These are phyloP conservation scores for Inosperma sp. DNA, from an alignment of 768 basidiomycete species.

Conservation along the genomic window DNA sequence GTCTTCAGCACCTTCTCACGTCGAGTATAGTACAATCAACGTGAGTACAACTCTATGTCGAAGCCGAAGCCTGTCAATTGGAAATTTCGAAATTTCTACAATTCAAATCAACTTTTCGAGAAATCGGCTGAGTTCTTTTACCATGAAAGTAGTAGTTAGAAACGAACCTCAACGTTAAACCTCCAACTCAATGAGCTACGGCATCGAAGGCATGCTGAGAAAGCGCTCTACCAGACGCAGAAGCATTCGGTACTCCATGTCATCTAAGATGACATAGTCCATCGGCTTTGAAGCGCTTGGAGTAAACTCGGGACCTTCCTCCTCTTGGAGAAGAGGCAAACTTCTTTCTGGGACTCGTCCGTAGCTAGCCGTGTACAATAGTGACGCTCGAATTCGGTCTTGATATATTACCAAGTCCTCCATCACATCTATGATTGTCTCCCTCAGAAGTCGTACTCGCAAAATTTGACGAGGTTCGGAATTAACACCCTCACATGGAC, in stretches of 20 bases:
- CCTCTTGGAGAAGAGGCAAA: neutral
- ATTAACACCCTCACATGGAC: neutral
- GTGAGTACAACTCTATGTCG: too few relatives aligned
- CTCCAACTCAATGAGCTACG: neutral
- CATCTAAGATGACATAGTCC: constrained; percentile 22
- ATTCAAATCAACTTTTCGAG: too few relatives aligned
- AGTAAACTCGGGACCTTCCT: neutral
- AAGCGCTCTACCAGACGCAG: constrained; percentile 37
- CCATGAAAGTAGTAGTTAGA: too few relatives aligned
- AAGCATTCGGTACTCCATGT: constrained; percentile 36
- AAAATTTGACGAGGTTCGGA: neutral
- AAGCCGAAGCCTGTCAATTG: too few relatives aligned
- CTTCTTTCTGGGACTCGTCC: neutral
- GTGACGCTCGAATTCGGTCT: constrained; percentile 1
- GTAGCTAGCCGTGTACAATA: neutral
- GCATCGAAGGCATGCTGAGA: constrained; percentile 19
- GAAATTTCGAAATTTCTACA: too few relatives aligned
- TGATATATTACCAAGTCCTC: constrained; percentile 3
- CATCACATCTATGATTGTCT: constrained; percentile 5
- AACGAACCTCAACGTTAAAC: too few relatives aligned
- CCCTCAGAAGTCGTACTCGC: neutral
- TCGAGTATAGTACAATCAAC: too few relatives aligned
- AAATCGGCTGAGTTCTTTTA: too few relatives aligned
- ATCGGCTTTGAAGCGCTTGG: neutral
- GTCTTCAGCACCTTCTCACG: too few relatives aligned